Evolutionary conservation across 495 filamentous ascomycete species (phyloP).

Genomic region (Amphirosellinia nigrospora): DNA sequence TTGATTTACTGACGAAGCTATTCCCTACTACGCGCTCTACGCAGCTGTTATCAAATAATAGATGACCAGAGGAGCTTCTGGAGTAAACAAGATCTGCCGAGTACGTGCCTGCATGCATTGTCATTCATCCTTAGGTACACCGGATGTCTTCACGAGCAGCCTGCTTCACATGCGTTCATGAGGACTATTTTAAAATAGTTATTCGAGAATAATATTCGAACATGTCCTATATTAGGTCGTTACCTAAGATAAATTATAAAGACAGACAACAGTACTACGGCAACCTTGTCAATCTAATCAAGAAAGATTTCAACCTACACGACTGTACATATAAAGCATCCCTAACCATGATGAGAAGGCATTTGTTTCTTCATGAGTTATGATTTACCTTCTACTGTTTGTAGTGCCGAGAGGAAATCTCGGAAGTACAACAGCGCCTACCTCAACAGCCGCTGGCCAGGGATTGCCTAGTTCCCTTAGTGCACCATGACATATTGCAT

Average conservation of each 20-base stretch:
- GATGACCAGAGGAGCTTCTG: background rate
- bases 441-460: background rate
- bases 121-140: background rate
- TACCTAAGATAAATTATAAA: background rate
- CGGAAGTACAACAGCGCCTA: background rate
- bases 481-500: conserved; percentile 9
- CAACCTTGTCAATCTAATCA: background rate
- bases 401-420: background rate
- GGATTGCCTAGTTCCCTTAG: background rate
- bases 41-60: background rate
- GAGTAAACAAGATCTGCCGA: background rate
- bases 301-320: background rate
- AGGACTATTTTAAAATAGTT: background rate
- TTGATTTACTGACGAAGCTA: background rate
- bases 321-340: background rate
- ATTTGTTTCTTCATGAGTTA: background rate
- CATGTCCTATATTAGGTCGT: background rate
- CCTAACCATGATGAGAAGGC: background rate
- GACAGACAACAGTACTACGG: background rate
- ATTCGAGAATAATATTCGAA: no score
- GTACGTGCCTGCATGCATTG: background rate
- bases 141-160: background rate
- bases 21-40: background rate
- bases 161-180: background rate
- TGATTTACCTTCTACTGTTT: background rate